Evolutionary conservation across 164 flowering plant species (phyloP), one percentile per base, ranked within the genome.

Genomic region (Stephania yunnanensis): DNA sequence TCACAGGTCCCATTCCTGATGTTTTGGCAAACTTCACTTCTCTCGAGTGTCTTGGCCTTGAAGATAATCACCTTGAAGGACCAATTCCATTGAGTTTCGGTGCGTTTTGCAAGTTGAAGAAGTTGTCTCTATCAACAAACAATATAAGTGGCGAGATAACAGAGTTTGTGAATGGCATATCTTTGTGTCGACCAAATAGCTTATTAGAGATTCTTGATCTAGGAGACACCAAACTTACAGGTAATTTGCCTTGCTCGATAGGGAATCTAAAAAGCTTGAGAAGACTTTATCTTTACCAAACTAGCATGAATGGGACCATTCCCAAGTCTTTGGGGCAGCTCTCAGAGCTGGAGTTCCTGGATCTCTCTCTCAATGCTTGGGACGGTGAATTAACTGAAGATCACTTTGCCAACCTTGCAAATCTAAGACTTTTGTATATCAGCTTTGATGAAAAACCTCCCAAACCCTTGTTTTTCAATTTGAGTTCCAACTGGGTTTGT

Each of bases 351-450:
- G 52, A 7, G 4, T 7, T 2, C 6, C 29, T 81, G 22, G 10
- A 15, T 8, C 7, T 81, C 5, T 42, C 77, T 29, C 7, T n/a
- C 6, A 81, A 81, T 36, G 36, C 29, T 8, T 67, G 78, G 6
- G 70, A 63, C n/a, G 83, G 83, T 30, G 44, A 29, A n/a, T 7
- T 81, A 5, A 68, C 77, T 53, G 83, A 81, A 75, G 61, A 12
- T 29, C 82, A 76, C 58, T 69, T 75, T 42, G 53, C 46, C 8
- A 73, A 58, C 44, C 78, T 79, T 36, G n/a, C 42, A 5, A 72
- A 44, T 10, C 20, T 79, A 20, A 19, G 22, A n/a, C 1, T 1
- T 3, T 10, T 6, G 4, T 3, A 76, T 46, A 12, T 17, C 2
- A 7, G 69, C 19, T 13, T 30, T 20, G n/a, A 19, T 5, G 65